phyloP scores from a whole-genome alignment of 164 flowering plant genomes.

The Vitis rotundifolia region DNA sequence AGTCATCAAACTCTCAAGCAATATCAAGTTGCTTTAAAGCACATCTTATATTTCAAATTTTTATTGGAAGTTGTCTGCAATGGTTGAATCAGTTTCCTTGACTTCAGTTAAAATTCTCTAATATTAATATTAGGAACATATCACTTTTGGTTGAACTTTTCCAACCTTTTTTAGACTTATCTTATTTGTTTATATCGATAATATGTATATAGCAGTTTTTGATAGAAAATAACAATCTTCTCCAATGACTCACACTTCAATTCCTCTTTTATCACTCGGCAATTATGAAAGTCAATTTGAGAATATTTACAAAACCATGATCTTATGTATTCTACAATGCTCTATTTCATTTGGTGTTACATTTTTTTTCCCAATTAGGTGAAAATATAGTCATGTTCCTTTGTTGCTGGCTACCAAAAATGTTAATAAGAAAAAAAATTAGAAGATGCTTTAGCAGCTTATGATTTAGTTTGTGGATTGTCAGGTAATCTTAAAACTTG shows the following conservation, averaged over 20 bases:
- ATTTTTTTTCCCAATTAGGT: too few relatives aligned
- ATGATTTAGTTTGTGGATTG: conserved; percentile 66
- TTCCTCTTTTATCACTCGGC: background rate
- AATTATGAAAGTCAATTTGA: background rate
- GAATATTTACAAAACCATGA: background rate
- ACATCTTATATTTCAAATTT: too few relatives aligned
- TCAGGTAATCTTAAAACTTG: conserved; percentile 87
- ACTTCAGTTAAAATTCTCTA: too few relatives aligned
- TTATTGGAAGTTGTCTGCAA: too few relatives aligned
- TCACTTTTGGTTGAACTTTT: background rate
- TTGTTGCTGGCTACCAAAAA: background rate
- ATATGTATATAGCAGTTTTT: too few relatives aligned
- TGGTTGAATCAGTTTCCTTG: too few relatives aligned
- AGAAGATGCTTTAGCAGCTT: conserved; percentile 42
- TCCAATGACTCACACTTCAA: background rate
- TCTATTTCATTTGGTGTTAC: background rate
- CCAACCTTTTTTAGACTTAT: background rate
- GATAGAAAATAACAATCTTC: too few relatives aligned
- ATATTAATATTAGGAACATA: background rate
- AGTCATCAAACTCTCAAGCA: too few relatives aligned
- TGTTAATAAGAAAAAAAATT: background rate
- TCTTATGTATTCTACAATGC: background rate
- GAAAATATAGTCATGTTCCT: background rate
- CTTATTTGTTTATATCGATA: too few relatives aligned
- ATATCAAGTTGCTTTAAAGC: too few relatives aligned